Conservation (phyloP, 805 yeast species). For the Cyberlindnera petersonii region DNA sequence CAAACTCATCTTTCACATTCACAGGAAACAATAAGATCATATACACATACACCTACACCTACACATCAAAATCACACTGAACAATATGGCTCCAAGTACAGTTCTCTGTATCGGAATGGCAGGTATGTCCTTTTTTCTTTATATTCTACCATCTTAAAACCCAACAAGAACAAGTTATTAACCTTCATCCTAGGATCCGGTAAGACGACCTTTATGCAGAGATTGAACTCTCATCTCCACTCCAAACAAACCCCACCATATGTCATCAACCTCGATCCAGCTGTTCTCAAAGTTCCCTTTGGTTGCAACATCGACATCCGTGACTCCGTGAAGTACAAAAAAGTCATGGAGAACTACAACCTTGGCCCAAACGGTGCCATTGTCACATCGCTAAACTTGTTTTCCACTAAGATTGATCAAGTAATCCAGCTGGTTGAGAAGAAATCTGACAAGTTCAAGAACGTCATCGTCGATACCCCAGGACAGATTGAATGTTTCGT, state of each 20-base stretch:
- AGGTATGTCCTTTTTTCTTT: constrained; percentile 29
- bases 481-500: constrained; percentile 98
- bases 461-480: constrained; percentile 92
- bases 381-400: constrained; percentile 88
- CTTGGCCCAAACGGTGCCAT: constrained; percentile 98
- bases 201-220: constrained; percentile 95
- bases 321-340: constrained; percentile 91
- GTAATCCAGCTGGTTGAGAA: constrained; percentile 83
- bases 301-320: constrained; percentile 93
- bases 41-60: too few relatives aligned
- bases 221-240: constrained; percentile 86
- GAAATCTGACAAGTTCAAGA: constrained; percentile 49
- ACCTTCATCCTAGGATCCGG: too few relatives aligned
- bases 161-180: too few relatives aligned
- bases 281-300: constrained; percentile 89
- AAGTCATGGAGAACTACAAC: constrained; percentile 93
- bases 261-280: constrained; percentile 93
- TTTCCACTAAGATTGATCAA: constrained; percentile 94
- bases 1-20: too few relatives aligned
- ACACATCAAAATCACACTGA: too few relatives aligned
- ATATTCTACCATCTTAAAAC: background rate
- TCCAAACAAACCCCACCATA: constrained; percentile 72
- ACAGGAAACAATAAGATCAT: too few relatives aligned
- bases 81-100: constrained; percentile 37
- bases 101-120: constrained; percentile 63